Evolutionary conservation across 179 eudicot species (phyloP), one percentile per base, ranked within the genome.

Genomic region (Kewa caespitosa): DNA sequence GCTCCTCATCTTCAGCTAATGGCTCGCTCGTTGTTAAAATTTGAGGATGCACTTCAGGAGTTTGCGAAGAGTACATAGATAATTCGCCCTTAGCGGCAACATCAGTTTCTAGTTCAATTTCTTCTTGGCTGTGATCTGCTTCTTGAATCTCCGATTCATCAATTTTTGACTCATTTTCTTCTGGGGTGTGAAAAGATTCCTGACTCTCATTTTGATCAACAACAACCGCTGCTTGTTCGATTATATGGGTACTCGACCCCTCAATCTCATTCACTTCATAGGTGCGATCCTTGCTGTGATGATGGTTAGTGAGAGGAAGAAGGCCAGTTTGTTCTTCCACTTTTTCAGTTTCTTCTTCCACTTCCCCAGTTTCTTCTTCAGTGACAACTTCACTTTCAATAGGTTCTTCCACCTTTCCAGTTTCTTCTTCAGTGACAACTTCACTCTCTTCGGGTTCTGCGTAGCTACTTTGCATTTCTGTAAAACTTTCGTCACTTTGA

Each of bases 101-200:
- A 32, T 70, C 38, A 43, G 37, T 55, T 69, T 70, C 46, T 34
- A 30, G 38, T 55, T 74, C 79, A 78, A 22, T 10, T 28, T 82
- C 82, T 59, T 79, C 81, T 57, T 66, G 72, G 37, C 43, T 78
- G 15, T 74, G 61, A 2, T 59, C 76, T 62, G 62, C 78, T 61
- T 54, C 82, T 33, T 61, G 46, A 25, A 22, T 61, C 30, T 72
- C 79, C 38, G 76, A 38, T 64, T 67, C 72, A 67, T 28, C 43
- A 13, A 37, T 39, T 6, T 33, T 14, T 42, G 76, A 59, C 15
- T 39, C 13, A 23, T 23, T 27, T 61, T 9, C 23, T 50, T 9
- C 61, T 43, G 50, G 2, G 15, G 50, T 43, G 50, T 50, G 57
- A 20, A 18, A n/a, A 18, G 27, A 2, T 50, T 50, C 57, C 57